Evolutionary conservation across 345 rosid species (phyloP), one percentile per base, ranked within the genome.

Genomic region (Lepidium africanum): DNA sequence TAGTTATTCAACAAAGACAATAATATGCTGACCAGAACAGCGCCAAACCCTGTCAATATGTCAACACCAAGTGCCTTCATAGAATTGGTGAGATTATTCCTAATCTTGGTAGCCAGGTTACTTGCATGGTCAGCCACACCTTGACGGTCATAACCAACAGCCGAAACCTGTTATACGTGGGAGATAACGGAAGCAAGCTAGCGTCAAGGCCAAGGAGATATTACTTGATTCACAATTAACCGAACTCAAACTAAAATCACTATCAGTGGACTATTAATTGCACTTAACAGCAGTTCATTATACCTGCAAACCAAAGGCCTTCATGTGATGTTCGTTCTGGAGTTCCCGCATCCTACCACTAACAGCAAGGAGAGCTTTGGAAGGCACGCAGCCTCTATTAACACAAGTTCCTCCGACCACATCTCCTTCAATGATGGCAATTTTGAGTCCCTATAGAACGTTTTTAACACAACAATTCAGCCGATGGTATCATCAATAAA

Each of bases 71-170:
- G 81, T 36, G 97, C 90, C 84, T 86, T 87, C 96, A 91, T 82
- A 48, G 99, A 95, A 77, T 86, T 95, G 43, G 96, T 91, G 72
- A 95, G 85, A 78, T 86, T 95, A 52, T 78, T 86, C 39, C 99
- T 87, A 65, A 95, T 91, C 76, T 86, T 91, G 32, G 96, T 65
- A 55, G 99, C 99, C 33, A 95, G 84, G 73, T 91, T 89, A 65
- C 86, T 95, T 13, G 99, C 99, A 63, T 91, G 99, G 82, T 91
- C 96, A 46, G 97, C 97, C 74, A 95, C 99, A 65, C 91, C 97
- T 72, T 87, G 96, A 57, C 97, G 87, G 77, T 95, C 94, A 65
- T 95, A 95, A 48, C 96, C 85, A 47, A 96, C 96, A 72, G 96
- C 94, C 37, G 91, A 78, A 67, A 95, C 97, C 99, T 95, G 70